Conservation (phyloP, 495 filamentous ascomycete genomes). For the Aspergillus baeticus region DNA sequence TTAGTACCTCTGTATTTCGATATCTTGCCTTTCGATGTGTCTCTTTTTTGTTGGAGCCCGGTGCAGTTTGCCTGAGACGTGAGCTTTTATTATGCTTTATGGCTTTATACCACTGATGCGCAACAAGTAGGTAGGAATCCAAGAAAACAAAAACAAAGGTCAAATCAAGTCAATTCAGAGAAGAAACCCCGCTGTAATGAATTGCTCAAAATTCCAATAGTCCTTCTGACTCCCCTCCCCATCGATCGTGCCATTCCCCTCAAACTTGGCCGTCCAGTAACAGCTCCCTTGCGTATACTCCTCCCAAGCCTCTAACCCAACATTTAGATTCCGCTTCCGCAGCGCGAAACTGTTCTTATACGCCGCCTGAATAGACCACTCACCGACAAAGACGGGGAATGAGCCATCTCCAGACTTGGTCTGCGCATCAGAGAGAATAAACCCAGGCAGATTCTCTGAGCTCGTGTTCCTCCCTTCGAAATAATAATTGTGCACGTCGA, state of each 20-base stretch:
- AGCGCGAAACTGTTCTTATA: slow-evolving; percentile 23
- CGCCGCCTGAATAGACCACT: slow-evolving; percentile 30
- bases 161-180: not conserved
- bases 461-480: slow-evolving; percentile 25
- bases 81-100: slow-evolving; percentile 9
- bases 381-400: slow-evolving; percentile 32
- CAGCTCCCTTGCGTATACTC: slow-evolving; percentile 24
- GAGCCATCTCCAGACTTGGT: slow-evolving; percentile 22
- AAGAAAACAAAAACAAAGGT: not conserved
- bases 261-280: slow-evolving; percentile 30
- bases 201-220: slow-evolving; percentile 28
- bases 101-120: slow-evolving; percentile 8
- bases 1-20: slow-evolving; percentile 11
- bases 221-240: slow-evolving; percentile 20
- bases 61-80: slow-evolving; percentile 7
- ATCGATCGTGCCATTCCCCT: slow-evolving; percentile 22
- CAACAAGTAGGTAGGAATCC: not conserved
- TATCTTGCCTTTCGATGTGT: slow-evolving; percentile 11
- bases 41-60: slow-evolving; percentile 11
- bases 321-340: slow-evolving; percentile 23
- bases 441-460: slow-evolving; percentile 21
- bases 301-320: slow-evolving; percentile 21
- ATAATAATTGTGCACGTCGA: slow-evolving; percentile 34
- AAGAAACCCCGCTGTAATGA: slow-evolving; percentile 18
- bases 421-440: slow-evolving; percentile 22